Conservation (phyloP, 2,329 filamentous ascomycete genomes). For the Alternaria viburni region DNA sequence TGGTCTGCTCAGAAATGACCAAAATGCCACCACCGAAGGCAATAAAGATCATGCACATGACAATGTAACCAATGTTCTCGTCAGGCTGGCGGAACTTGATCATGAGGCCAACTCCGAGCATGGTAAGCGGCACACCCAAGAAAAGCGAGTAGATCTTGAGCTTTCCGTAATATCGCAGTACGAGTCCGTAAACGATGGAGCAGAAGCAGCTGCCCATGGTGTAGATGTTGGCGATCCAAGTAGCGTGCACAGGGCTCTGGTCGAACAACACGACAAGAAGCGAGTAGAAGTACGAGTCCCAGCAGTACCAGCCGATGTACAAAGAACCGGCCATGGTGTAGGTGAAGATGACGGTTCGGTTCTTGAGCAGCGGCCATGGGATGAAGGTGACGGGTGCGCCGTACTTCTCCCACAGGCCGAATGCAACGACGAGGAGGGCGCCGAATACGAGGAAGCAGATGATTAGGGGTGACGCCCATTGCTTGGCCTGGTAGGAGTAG, state of each 20-base stretch:
- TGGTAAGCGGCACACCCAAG: slow-evolving; percentile 39
- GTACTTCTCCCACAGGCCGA: slow-evolving; percentile 52
- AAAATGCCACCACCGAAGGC: slow-evolving; percentile 43
- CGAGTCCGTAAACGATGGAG: slow-evolving; percentile 37
- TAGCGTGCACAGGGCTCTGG: slow-evolving; percentile 40
- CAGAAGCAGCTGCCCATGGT: slow-evolving; percentile 46
- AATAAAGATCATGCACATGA: slow-evolving; percentile 47
- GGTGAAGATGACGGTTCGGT: slow-evolving; percentile 61
- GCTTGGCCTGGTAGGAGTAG: slow-evolving; percentile 37
- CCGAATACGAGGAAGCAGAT: slow-evolving; percentile 53
- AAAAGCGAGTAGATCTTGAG: slow-evolving; percentile 39
- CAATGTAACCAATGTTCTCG: slow-evolving; percentile 42
- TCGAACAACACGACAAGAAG: slow-evolving; percentile 50
- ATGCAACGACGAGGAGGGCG: slow-evolving; percentile 43
- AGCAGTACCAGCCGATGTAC: slow-evolving; percentile 46
- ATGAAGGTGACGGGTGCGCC: slow-evolving; percentile 51
- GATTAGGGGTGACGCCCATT: slow-evolving; percentile 49
- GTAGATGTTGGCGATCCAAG: slow-evolving; percentile 51
- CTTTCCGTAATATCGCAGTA: slow-evolving; percentile 38
- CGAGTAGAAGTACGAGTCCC: slow-evolving; percentile 52
- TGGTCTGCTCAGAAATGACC: slow-evolving; percentile 43
- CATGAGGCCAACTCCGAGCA: slow-evolving; percentile 47
- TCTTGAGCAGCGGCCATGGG: slow-evolving; percentile 56
- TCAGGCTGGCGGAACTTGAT: slow-evolving; percentile 48
- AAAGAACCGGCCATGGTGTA: slow-evolving; percentile 55